These are phyloP conservation scores for Trichoderma afroharzianum DNA, from an alignment of 2,329 filamentous ascomycete species.

Conservation along the genomic window DNA sequence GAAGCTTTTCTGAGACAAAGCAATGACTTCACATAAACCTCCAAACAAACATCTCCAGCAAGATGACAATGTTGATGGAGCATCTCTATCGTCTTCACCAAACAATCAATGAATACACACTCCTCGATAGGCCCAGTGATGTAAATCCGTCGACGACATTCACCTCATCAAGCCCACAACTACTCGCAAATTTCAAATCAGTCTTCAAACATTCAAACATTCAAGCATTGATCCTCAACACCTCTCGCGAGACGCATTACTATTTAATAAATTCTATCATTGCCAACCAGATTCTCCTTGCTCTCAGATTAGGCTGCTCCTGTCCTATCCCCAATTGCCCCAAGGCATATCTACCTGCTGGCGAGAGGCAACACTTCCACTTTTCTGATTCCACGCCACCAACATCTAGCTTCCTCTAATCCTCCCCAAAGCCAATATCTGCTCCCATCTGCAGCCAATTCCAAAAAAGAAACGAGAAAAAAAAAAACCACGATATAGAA, in stretches of 20 bases:
- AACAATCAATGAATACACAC: background rate
- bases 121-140: background rate
- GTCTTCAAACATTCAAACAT: background rate
- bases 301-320: slow-evolving; percentile 25
- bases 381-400: background rate
- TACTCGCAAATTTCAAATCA: background rate
- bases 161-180: background rate
- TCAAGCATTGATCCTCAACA: background rate
- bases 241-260: slow-evolving; percentile 2
- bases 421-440: background rate
- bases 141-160: background rate
- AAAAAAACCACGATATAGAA: slow-evolving; percentile 12
- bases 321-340: slow-evolving; percentile 16
- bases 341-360: background rate
- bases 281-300: slow-evolving; percentile 16
- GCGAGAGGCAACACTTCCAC: background rate
- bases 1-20: background rate
- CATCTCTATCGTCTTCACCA: background rate
- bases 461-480: background rate
- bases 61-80: background rate
- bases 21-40: background rate
- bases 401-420: background rate
- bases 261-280: background rate
- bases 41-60: background rate
- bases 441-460: background rate